These are phyloP conservation scores for Pseudonitzschia delicatissima DNA, from an alignment of 108 stramenopile species.

Conservation along the genomic window DNA sequence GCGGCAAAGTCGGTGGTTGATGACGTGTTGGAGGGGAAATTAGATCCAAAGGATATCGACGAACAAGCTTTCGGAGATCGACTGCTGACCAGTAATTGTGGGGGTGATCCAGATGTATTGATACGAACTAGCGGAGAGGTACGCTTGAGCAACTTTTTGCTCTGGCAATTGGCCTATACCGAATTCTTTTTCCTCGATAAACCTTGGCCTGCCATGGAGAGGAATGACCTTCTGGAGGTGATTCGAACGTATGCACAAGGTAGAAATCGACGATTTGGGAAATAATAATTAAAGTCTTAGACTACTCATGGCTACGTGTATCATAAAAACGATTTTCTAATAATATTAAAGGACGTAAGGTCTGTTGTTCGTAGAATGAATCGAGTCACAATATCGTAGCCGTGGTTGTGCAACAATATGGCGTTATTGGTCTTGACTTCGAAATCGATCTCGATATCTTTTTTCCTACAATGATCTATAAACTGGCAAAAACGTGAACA, in stretches of 20 bases:
- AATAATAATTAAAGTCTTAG: not conserved
- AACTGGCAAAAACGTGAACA: too few relatives aligned
- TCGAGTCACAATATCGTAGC: too few relatives aligned
- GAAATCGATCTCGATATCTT: too few relatives aligned
- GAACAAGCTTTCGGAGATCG: constrained; percentile 46
- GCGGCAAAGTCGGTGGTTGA: constrained; percentile 58
- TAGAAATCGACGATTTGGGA: constrained; percentile 78
- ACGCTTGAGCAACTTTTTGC: constrained; percentile 90
- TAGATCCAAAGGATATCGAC: constrained; percentile 48
- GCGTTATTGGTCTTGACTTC: too few relatives aligned
- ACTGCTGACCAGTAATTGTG: constrained; percentile 46
- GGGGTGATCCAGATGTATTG: constrained; percentile 84
- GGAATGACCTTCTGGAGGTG: constrained; percentile 57
- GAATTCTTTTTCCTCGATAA: constrained; percentile 94
- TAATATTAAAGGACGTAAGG: not conserved
- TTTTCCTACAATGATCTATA: too few relatives aligned
- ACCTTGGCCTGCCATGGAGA: constrained; percentile 88
- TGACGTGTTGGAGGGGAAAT: constrained; percentile 42
- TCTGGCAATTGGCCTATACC: constrained; percentile 94
- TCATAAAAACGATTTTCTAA: not conserved
- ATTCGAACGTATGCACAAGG: constrained; percentile 57
- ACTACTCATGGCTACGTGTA: not conserved
- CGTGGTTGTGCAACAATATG: too few relatives aligned
- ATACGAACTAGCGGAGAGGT: constrained; percentile 95
- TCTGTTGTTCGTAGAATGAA: not conserved